phyloP scores from a whole-genome alignment of 352 stramenopile species.

The Pythium plurisporium region DNA sequence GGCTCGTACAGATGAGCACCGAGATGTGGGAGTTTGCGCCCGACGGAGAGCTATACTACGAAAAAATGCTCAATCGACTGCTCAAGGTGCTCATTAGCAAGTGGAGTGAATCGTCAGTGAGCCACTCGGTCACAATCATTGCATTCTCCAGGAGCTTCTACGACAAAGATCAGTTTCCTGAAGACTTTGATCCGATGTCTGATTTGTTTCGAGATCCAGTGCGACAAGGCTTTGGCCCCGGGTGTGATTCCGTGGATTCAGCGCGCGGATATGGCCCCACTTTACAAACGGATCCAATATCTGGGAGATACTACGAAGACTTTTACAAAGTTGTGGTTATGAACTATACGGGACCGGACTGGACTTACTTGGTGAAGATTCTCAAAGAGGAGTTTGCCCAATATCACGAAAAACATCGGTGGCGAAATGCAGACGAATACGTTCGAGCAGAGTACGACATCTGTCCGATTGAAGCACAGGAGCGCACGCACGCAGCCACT shows the following conservation, averaged over 20 bases:
- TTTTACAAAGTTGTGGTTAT: slow-evolving; percentile 83
- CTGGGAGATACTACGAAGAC: slow-evolving; percentile 62
- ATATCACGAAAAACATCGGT: slow-evolving; percentile 84
- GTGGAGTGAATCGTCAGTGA: slow-evolving; percentile 84
- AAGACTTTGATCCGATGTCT: slow-evolving; percentile 39
- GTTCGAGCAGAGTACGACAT: slow-evolving; percentile 58
- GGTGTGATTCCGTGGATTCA: slow-evolving; percentile 23
- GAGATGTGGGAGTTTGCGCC: slow-evolving; percentile 93
- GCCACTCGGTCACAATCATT: slow-evolving; percentile 90
- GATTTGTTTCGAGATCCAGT: slow-evolving; percentile 40
- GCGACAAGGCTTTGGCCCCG: slow-evolving; percentile 45
- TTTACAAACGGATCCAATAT: slow-evolving; percentile 53
- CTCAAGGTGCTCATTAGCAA: slow-evolving; percentile 70
- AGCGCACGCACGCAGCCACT: background rate
- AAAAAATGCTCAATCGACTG: slow-evolving; percentile 85
- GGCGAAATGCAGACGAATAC: slow-evolving; percentile 47
- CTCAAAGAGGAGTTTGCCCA: slow-evolving; percentile 94
- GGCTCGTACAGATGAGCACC: slow-evolving; percentile 96
- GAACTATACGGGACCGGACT: slow-evolving; percentile 90
- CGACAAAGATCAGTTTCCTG: slow-evolving; percentile 62
- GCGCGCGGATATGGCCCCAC: slow-evolving; percentile 41
- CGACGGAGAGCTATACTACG: slow-evolving; percentile 88
- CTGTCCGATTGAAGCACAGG: slow-evolving; percentile 14
- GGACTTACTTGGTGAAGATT: slow-evolving; percentile 80
- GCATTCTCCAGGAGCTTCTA: slow-evolving; percentile 91